A percentile compares a stretch with the other conserved stretches of the same genome.
These are phyloP conservation scores for Calcarisporium arbuscula DNA, from an alignment of 2,329 filamentous ascomycete genomes.

Conservation along the genomic window DNA sequence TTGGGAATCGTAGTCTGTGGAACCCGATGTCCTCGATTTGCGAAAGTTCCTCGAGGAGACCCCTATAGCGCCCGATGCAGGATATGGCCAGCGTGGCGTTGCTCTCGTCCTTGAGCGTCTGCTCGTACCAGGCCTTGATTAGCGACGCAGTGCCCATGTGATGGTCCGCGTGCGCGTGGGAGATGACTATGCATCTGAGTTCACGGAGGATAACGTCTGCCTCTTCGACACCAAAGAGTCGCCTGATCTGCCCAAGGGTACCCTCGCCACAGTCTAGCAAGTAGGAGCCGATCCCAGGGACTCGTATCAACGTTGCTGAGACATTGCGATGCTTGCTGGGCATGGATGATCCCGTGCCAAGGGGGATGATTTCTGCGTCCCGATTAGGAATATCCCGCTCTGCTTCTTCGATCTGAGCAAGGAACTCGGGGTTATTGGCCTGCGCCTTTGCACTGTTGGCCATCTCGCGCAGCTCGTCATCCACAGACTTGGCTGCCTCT, in stretches of 20 bases:
- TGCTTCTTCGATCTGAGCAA: constrained; percentile 40
- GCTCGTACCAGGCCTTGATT: constrained; percentile 74
- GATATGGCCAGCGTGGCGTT: constrained; percentile 55
- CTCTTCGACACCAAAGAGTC: constrained; percentile 61
- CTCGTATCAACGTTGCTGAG: constrained; percentile 75
- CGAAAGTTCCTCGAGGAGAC: constrained; percentile 74
- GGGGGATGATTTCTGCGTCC: constrained; percentile 75
- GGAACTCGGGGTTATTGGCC: constrained; percentile 37
- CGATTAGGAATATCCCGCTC: constrained; percentile 63
- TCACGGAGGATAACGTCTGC: constrained; percentile 68
- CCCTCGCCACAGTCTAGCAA: constrained; percentile 90
- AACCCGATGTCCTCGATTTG: constrained; percentile 72
- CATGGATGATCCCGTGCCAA: constrained; percentile 85
- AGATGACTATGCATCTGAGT: constrained; percentile 82
- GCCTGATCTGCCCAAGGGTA: constrained; percentile 78
- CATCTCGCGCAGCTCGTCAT: constrained; percentile 40
- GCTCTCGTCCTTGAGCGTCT: constrained; percentile 27
- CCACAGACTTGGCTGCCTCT: constrained; percentile 33
- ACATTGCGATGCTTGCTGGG: constrained; percentile 96
- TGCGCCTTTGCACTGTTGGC: constrained; percentile 41
- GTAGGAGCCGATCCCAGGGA: constrained; percentile 82
- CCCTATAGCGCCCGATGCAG: constrained; percentile 64
- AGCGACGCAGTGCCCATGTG: constrained; percentile 79
- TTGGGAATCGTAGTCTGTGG: constrained; percentile 37
- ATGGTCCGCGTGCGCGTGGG: constrained; percentile 93